Percentiles rank a stretch among this genome's conserved stretches.
These are phyloP conservation scores for Phlebiopsis gigantea DNA, from an alignment of 768 basidiomycete genomes.

Conservation along the genomic window DNA sequence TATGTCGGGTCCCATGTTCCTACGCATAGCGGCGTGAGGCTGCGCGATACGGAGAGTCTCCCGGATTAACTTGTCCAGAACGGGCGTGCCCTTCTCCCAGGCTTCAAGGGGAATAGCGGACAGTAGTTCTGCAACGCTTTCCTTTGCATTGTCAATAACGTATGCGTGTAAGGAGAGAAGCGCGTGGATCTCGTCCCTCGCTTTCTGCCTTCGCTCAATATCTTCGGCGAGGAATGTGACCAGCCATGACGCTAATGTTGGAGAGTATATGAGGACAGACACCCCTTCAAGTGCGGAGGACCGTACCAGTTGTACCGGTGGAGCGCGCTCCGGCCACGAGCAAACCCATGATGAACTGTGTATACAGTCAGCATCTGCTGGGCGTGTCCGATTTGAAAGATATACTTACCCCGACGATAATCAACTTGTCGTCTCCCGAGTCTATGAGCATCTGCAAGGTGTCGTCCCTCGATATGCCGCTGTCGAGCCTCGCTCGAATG, in stretches of 20 bases:
- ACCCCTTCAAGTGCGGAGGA: neutral
- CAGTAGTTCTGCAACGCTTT: slow-evolving; percentile 31
- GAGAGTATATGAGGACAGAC: slow-evolving; percentile 7
- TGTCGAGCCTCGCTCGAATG: slow-evolving; percentile 49
- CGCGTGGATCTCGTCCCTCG: slow-evolving; percentile 49
- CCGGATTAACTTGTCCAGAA: slow-evolving; percentile 66
- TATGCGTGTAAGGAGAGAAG: slow-evolving; percentile 40
- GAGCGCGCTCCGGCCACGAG: slow-evolving; percentile 78
- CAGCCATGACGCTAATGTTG: slow-evolving; percentile 58
- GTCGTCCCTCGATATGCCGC: slow-evolving; percentile 55
- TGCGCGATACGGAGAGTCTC: slow-evolving; percentile 77
- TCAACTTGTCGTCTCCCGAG: slow-evolving; percentile 57
- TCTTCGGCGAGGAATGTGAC: slow-evolving; percentile 67
- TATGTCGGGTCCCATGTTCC: slow-evolving; percentile 68
- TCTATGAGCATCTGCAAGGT: slow-evolving; percentile 74
- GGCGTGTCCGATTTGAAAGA: neutral
- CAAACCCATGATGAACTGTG: slow-evolving; percentile 77
- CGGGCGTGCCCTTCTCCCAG: slow-evolving; percentile 67
- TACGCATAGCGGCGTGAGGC: slow-evolving; percentile 77
- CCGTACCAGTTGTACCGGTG: slow-evolving; percentile 64
- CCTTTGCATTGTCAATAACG: neutral
- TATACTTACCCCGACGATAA: slow-evolving; percentile 60
- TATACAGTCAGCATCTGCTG: slow-evolving; percentile 2
- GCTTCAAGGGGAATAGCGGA: slow-evolving; percentile 57
- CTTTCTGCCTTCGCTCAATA: slow-evolving; percentile 58